Evolutionary conservation across 2,329 filamentous ascomycete genomes (phyloP), one percentile per base, ranked within the genome.

Genomic region (Fonsecaea multimorphosa): DNA sequence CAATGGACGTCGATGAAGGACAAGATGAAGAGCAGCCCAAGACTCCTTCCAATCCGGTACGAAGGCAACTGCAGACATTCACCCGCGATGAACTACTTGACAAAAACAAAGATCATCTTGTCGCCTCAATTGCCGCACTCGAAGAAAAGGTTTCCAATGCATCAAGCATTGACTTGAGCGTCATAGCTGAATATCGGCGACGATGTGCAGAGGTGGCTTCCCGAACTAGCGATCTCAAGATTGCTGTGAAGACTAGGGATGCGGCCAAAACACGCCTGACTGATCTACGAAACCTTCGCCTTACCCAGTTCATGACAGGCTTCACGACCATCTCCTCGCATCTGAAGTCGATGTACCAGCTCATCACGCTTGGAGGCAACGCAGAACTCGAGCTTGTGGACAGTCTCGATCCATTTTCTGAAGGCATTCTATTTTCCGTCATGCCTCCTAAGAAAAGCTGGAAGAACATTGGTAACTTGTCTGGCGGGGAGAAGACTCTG

Each of bases 361-460:
- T 99, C 93, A 99, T 99, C 77, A 99, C 95, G 24, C 98, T 99
- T 93, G 95, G 95, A 68, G 95, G 95, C 63, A 99, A 99, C 74
- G 95, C 95, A 0, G 95, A 99, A 80, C 86, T 99, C 12, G 96
- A 99, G 78, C 88, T 99, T 27, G 95, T 99, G 46, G 95, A 99
- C 81, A 94, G 90, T 19, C 83, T 99, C 2, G 96, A 99, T 77
- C 95, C 95, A 0, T 99, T 99, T 83, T 93, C 91, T 6, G 95
- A 99, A 79, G 95, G 95, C 29, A 98, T 99, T 68, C 78, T 97
- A 55, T 99, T 99, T 83, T 94, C 90, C 63, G 96, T 99, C 71
- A 99, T 99, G 95, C 96, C 95, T 58, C 95, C 95, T 12, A 99
- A 99, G 87, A 99, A 99, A 86, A 95, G 91, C 75, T 99, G 96